These are phyloP conservation scores for Yarrowia sp. DNA, from an alignment of 805 yeast genomes.

Conservation along the genomic window DNA sequence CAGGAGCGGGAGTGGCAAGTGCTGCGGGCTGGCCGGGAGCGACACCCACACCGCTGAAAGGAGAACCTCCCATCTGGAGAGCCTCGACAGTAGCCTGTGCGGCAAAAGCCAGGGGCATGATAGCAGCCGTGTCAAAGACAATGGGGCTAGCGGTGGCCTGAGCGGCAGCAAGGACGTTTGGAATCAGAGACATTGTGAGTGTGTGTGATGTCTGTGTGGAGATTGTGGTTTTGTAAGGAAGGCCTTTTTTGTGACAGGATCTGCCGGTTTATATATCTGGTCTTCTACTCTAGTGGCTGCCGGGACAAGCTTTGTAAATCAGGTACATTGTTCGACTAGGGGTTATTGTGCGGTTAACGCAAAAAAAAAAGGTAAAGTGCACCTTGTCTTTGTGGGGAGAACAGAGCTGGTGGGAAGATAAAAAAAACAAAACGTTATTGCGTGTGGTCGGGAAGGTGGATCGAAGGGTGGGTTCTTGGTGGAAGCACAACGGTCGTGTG, in stretches of 20 bases:
- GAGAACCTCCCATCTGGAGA: slow-evolving; percentile 25
- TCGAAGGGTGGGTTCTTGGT: no score
- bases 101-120: slow-evolving; percentile 19
- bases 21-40: slow-evolving; percentile 30
- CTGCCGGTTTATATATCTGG: background rate
- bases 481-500: no score
- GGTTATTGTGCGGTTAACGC: slow-evolving; percentile 15
- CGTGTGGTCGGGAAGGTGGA: no score
- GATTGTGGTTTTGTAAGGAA: background rate
- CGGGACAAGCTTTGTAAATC: slow-evolving; percentile 18
- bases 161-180: slow-evolving; percentile 26
- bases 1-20: slow-evolving; percentile 22
- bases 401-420: no score
- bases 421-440: no score
- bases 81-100: slow-evolving; percentile 25
- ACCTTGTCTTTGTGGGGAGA: background rate
- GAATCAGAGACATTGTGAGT: slow-evolving; percentile 23
- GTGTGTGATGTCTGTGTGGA: background rate
- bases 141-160: slow-evolving; percentile 23
- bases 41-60: slow-evolving; percentile 23
- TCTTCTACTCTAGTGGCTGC: background rate
- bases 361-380: background rate
- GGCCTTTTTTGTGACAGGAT: background rate
- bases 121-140: slow-evolving; percentile 15
- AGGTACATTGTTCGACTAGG: slow-evolving; percentile 12